Conservation (phyloP, 1,284 basidiomycete species). For the Cronartium quercuum region DNA sequence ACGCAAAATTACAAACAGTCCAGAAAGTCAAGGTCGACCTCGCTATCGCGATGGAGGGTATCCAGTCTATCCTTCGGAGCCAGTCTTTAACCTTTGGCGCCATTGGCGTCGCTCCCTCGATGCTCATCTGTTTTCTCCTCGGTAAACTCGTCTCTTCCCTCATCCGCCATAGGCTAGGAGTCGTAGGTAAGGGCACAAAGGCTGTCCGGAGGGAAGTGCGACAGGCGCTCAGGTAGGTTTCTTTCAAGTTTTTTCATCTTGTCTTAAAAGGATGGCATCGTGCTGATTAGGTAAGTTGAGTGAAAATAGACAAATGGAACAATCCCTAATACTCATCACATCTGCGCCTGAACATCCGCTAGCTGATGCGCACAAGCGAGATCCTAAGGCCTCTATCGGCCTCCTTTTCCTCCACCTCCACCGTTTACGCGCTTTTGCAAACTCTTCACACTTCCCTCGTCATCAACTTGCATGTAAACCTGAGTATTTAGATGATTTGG, state of each 20-base stretch:
- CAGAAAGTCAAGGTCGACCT: constrained; percentile 57
- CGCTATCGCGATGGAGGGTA: constrained; percentile 72
- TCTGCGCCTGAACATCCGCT: constrained; percentile 6
- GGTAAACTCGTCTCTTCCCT: constrained; percentile 44
- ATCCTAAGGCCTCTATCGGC: constrained; percentile 8
- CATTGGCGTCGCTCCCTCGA: constrained; percentile 85
- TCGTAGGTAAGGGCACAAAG: constrained; percentile 32
- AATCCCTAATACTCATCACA: constrained; percentile 18
- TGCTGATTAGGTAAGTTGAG: not conserved
- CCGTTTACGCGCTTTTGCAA: constrained; percentile 9
- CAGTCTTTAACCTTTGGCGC: constrained; percentile 97
- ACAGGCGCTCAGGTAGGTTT: constrained; percentile 21
- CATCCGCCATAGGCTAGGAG: constrained; percentile 8
- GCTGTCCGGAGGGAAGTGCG: constrained; percentile 29
- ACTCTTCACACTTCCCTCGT: constrained; percentile 17
- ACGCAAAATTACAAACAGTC: not conserved
- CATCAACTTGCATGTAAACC: not conserved
- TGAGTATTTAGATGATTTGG: constrained; percentile 21
- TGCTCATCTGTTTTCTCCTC: constrained; percentile 70
- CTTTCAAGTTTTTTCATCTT: not conserved
- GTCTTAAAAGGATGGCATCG: not conserved
- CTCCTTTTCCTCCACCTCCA: constrained; percentile 21
- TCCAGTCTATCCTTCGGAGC: constrained; percentile 86
- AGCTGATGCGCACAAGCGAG: constrained; percentile 3
- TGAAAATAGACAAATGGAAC: constrained; percentile 16